Conservation (phyloP, 2,329 filamentous ascomycete species). For the Calonectria multiphialidica region DNA sequence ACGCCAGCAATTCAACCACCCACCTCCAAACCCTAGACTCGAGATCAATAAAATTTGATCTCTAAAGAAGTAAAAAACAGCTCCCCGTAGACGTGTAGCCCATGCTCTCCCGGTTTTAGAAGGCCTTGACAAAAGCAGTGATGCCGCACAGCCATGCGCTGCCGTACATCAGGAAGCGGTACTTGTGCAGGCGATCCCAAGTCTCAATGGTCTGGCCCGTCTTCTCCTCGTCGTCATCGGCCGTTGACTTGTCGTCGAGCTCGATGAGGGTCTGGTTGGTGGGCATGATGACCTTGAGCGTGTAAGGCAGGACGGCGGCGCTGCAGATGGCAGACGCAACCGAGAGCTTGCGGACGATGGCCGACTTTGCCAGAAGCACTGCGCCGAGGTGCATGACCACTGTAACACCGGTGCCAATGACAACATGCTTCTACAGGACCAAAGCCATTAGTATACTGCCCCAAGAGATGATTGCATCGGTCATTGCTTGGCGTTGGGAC, state of each 20-base stretch:
- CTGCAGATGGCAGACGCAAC: not conserved
- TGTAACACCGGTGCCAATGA: not conserved
- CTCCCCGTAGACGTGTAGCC: not conserved
- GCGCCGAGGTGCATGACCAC: not conserved
- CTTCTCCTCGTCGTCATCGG: not conserved
- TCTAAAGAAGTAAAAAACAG: constrained; percentile 13
- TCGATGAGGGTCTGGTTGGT: not conserved
- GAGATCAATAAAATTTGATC: not conserved
- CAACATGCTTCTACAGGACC: not conserved
- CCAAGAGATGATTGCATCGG: not conserved
- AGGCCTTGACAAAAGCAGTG: not conserved
- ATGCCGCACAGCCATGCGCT: not conserved
- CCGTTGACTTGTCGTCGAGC: not conserved
- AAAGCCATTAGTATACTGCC: not conserved
- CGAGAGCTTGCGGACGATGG: constrained; percentile 1
- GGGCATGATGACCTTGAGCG: constrained; percentile 3
- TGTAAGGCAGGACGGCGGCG: not conserved
- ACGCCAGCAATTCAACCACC: too few relatives aligned
- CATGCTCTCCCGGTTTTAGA: not conserved
- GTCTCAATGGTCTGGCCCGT: not conserved
- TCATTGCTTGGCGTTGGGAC: not conserved
- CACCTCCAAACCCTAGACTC: too few relatives aligned
- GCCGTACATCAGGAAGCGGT: not conserved
- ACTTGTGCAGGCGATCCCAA: constrained; percentile 6
- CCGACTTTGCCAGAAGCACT: not conserved